Base-by-base conservation (phyloP, 169 alveolate genomes). In the Eimeria tenella region DNA sequence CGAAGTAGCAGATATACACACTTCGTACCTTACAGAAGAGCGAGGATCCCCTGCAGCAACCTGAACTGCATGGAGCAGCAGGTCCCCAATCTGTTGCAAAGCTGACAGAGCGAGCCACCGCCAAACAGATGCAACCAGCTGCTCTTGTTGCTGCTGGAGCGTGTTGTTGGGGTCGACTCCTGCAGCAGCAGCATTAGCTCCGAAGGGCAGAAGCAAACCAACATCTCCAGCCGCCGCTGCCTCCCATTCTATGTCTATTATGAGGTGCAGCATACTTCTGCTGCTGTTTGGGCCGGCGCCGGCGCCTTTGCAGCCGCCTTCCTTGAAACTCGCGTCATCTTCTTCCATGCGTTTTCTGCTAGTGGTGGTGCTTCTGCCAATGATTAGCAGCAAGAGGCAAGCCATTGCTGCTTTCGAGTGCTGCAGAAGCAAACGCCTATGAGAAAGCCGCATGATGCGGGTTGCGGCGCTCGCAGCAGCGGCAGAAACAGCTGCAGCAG, bases 351-450 rank as follows among this genome's bases (percentile, higher is more conserved):
- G 23, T 19, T 50, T 75, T 6, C 42, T 49, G 21, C 52, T 49
- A 4, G 49, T 81, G 89, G 13, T 21, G 89, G 23, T 81, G 81
- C 81, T 84, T 56, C 52, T 42, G 25, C 81, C 63, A 31, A 31
- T 77, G 13, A 84, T 56, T 63, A 62, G 42, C 58, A 58, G 81
- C 79, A 84, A 71, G 91, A 84, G 79, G 70, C 91, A 84, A 15
- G 91, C 91, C 91, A 84, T 84, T 13, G 91, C 91, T 31, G 91
- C 91, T 63, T 77, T 23, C 5, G 81, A 52, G 79, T 84, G 91
- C 65, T 52, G 91, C 19, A 58, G 91, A 25, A 84, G 63, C 75
- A 84, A 71, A 56, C 91, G 81, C 63, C 79, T 56, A n/a, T 62
- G 91, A 62, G 91, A 31, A 3, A 84, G 77, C 42, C 81, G 62